A percentile compares a stretch with the other conserved stretches of the same genome.
Evolutionary conservation across 1,139 yeast genomes (phyloP).

Genomic region (Lizanozyma gosingica): DNA sequence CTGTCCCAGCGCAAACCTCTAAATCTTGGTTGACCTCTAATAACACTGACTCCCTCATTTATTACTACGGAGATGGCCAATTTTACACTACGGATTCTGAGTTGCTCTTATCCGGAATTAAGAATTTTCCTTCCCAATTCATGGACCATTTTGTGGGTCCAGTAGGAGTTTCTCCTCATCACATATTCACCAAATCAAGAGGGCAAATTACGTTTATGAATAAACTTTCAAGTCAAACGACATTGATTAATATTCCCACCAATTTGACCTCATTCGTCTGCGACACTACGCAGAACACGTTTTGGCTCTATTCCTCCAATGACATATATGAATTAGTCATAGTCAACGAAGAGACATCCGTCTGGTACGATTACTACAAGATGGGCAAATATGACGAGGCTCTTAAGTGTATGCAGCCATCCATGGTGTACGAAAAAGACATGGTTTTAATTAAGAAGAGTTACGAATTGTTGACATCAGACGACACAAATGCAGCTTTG

Average conservation of each 20-base stretch:
- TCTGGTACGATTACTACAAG: conserved; percentile 67
- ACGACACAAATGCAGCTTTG: conserved; percentile 16
- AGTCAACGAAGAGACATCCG: conserved; percentile 59
- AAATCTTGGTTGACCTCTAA: not conserved
- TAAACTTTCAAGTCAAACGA: not conserved
- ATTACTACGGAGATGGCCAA: not conserved
- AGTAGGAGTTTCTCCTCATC: not conserved
- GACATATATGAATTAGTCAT: conserved; percentile 60
- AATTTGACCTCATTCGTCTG: not conserved
- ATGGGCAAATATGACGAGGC: conserved; percentile 65
- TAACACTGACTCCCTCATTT: not conserved
- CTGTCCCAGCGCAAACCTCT: not conserved
- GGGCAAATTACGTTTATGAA: not conserved
- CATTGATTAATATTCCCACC: not conserved
- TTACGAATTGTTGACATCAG: conserved; percentile 28
- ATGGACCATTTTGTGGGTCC: not conserved
- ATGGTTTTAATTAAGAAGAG: conserved; percentile 59
- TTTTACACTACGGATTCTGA: not conserved
- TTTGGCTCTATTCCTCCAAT: not conserved
- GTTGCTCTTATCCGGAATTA: not conserved
- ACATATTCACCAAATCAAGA: not conserved
- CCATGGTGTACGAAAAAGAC: conserved; percentile 38
- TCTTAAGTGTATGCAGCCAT: conserved; percentile 30
- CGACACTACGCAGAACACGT: not conserved
- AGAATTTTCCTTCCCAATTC: not conserved